Conservation (phyloP, 345 rosid genomes). For the Passiflora organensis region DNA sequence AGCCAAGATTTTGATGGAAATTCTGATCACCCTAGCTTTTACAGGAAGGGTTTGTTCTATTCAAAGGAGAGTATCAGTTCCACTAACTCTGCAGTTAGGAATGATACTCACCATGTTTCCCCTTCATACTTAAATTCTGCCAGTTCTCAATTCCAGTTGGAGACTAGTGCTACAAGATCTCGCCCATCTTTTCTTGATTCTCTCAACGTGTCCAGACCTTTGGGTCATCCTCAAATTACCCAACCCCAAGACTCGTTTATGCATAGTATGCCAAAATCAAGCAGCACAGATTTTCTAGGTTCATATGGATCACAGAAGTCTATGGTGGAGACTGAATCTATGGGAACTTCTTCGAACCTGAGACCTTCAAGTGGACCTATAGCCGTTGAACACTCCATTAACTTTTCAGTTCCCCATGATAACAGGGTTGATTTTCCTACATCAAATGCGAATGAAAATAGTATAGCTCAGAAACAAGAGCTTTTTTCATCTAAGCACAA, state of each 20-base stretch:
- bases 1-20: constrained; percentile 25
- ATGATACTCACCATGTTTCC: constrained; percentile 15
- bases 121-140: constrained; percentile 27
- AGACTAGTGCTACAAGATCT: constrained; percentile 49
- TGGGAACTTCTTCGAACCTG: constrained; percentile 30
- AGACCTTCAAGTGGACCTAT: constrained; percentile 25
- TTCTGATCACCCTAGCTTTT: constrained; percentile 25
- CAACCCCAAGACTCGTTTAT: constrained; percentile 27
- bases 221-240: constrained; percentile 39
- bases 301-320: constrained; percentile 33
- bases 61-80: constrained; percentile 33
- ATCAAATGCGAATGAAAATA: constrained; percentile 27
- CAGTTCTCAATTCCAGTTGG: constrained; percentile 25
- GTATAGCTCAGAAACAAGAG: constrained; percentile 32
- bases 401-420: constrained; percentile 27
- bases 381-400: constrained; percentile 26
- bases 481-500: constrained; percentile 53
- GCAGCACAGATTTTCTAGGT: constrained; percentile 31
- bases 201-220: constrained; percentile 51
- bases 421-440: constrained; percentile 28
- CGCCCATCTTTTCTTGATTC: constrained; percentile 94
- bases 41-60: constrained; percentile 22
- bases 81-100: constrained; percentile 20
- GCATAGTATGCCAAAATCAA: constrained; percentile 30
- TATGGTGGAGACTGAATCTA: constrained; percentile 27